Conservation (phyloP, 2,329 filamentous ascomycete genomes). For the Beauveria rudraprayagi region DNA sequence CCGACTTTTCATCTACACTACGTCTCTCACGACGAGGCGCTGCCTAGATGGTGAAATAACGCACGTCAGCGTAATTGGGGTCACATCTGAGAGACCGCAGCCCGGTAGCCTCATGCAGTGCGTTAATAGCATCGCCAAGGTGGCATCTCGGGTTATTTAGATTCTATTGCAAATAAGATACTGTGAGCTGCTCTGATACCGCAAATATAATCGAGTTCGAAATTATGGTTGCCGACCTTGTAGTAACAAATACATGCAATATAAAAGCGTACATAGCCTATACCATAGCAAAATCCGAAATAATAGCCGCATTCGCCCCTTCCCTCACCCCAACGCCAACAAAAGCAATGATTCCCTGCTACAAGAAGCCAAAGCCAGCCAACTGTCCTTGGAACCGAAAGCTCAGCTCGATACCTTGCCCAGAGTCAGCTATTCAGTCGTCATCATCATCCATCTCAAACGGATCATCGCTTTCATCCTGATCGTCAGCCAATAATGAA, state of each 20-base stretch:
- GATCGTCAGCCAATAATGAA: constrained; percentile 22
- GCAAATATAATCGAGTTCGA: not conserved
- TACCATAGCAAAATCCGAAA: not conserved
- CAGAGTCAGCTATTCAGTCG: not conserved
- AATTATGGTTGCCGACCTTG: not conserved
- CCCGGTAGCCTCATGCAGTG: not conserved
- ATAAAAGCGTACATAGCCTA: constrained; percentile 1
- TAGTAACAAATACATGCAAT: not conserved
- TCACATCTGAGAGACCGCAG: not conserved
- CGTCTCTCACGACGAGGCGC: not conserved
- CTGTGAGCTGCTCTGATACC: not conserved
- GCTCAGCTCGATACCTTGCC: not conserved
- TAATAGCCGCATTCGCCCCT: not conserved
- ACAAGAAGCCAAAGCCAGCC: not conserved
- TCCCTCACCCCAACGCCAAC: constrained; percentile 1
- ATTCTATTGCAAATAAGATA: not conserved
- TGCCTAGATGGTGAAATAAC: too few relatives aligned
- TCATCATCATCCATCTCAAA: constrained; percentile 40
- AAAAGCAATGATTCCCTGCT: not conserved
- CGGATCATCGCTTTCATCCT: constrained; percentile 36
- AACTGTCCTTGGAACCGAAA: not conserved
- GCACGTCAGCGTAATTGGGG: not conserved
- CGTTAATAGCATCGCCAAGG: not conserved
- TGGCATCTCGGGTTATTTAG: not conserved
- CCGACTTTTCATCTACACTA: too few relatives aligned